Conservation (phyloP, 768 basidiomycete genomes). For the Xerocomus spinulosus region DNA sequence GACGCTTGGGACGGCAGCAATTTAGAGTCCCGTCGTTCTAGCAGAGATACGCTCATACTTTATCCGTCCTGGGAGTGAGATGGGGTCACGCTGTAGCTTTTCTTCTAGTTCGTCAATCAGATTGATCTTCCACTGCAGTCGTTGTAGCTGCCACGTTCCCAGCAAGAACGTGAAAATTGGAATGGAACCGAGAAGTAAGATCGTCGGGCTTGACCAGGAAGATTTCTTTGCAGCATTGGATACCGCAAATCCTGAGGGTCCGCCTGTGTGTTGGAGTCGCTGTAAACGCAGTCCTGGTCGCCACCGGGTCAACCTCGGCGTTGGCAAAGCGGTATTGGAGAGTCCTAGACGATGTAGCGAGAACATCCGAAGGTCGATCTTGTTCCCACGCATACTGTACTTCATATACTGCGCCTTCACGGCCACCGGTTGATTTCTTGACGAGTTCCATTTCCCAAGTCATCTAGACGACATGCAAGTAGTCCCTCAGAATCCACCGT, state of each 20-base stretch:
- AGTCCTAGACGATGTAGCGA: constrained; percentile 12
- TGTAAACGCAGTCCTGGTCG: constrained; percentile 3
- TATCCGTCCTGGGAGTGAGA: constrained; percentile 75
- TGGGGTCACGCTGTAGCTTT: constrained; percentile 75
- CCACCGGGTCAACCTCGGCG: constrained; percentile 9
- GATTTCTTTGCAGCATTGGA: constrained; percentile 54
- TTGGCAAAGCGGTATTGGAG: constrained; percentile 4
- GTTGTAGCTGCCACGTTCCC: constrained; percentile 90
- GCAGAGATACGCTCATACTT: constrained; percentile 55
- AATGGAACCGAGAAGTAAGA: constrained; percentile 75
- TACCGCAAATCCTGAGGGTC: constrained; percentile 21
- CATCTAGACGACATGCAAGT: constrained; percentile 25
- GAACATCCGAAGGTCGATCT: constrained; percentile 13
- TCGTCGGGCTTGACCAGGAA: constrained; percentile 62
- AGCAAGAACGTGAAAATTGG: constrained; percentile 88
- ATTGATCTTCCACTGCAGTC: constrained; percentile 91
- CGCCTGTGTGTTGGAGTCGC: constrained; percentile 15
- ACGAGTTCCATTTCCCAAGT: constrained; percentile 2
- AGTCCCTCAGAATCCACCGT: not conserved
- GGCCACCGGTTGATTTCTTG: not conserved
- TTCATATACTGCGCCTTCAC: constrained; percentile 10
- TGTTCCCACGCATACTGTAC: constrained; percentile 19
- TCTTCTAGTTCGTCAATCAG: constrained; percentile 92
- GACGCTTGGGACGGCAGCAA: constrained; percentile 39
- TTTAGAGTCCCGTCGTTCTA: constrained; percentile 18